Evolutionary conservation across 2,329 filamentous ascomycete species (phyloP), one percentile per base, ranked within the genome.

Genomic region (Kalaharituber pfeilii): DNA sequence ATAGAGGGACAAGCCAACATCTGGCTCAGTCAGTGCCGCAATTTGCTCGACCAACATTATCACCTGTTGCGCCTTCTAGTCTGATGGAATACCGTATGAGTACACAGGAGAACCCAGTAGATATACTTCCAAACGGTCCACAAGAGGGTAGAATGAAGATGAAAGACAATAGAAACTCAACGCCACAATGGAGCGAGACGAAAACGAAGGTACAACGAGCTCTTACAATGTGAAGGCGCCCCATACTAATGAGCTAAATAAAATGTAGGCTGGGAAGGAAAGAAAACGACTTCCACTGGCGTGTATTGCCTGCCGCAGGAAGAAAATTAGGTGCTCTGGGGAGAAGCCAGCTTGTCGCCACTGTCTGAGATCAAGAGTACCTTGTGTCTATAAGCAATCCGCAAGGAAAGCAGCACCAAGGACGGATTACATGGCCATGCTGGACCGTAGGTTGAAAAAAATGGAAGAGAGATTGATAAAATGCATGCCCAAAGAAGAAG

Each of bases 381-480:
- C 89, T 1, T 98, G 91, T 67, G 88, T 96, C 3, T 98, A 96
- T 75, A 96, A 96, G 66, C 86, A 94, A 56, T 96, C 88, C 0
- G 87, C 88, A 3, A 77, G 91, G 57, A 96, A 96, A 68, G 87
- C 89, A 1, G 87, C 88, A 2, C 91, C 91, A 2, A 77, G 91
- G 52, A 96, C 91, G 18, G 91, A 96, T 69, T 96, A 96, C 69
- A 96, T 96, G 91, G 87, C 88, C 42, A 96, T 96, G 87, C 72
- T 96, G 63, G 91, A 96, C 70, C 95, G 94, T 70, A 78, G 91
- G 52, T 69, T 96, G 61, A 95, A 94, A 72, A 77, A 89, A 55
- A 96, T 96, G 91, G 91, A 98, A 69, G 89, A 96, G 65, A 82
- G 89, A 54, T 91, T 96, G 59, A 93, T 96, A 70, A 94, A 94